Percentiles rank a stretch among this genome's conserved stretches.
Evolutionary conservation across 2,329 filamentous ascomycete species (phyloP).

Genomic region (Colletotrichum gigasporum): DNA sequence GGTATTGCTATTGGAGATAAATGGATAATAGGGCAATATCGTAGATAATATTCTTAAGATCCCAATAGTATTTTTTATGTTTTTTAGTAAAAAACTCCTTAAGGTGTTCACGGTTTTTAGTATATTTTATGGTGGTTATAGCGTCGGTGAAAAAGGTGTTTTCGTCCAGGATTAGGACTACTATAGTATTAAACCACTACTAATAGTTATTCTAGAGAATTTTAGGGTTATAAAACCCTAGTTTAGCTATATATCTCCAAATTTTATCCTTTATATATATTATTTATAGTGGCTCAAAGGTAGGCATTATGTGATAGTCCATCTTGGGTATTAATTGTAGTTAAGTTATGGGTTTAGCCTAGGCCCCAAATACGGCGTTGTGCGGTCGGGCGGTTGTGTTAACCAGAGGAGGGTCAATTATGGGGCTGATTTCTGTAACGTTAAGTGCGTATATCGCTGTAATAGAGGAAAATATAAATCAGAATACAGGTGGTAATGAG

Average conservation of each 20-base stretch:
- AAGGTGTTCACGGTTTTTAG: slow-evolving; percentile 16
- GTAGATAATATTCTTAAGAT: background rate
- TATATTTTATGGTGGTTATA: background rate
- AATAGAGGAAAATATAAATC: no score
- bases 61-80: background rate
- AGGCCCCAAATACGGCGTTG: background rate
- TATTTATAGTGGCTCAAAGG: slow-evolving; percentile 1
- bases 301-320: slow-evolving; percentile 8
- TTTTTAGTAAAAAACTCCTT: slow-evolving; percentile 14
- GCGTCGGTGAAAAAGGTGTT: slow-evolving; percentile 22
- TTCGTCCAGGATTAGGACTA: slow-evolving; percentile 12
- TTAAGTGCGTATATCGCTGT: background rate
- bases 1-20: background rate
- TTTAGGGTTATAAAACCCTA: slow-evolving; percentile 3
- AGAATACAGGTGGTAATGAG: background rate
- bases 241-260: slow-evolving; percentile 11
- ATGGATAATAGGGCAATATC: slow-evolving; percentile 4
- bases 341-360: background rate
- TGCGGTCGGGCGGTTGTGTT: background rate
- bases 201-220: slow-evolving; percentile 20
- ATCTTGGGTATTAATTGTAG: background rate
- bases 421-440: no score
- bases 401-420: background rate
- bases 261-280: slow-evolving; percentile 1
- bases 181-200: slow-evolving; percentile 23